Evolutionary conservation across 1,284 basidiomycete species (phyloP).

Genomic region (Blastosporella zonata): DNA sequence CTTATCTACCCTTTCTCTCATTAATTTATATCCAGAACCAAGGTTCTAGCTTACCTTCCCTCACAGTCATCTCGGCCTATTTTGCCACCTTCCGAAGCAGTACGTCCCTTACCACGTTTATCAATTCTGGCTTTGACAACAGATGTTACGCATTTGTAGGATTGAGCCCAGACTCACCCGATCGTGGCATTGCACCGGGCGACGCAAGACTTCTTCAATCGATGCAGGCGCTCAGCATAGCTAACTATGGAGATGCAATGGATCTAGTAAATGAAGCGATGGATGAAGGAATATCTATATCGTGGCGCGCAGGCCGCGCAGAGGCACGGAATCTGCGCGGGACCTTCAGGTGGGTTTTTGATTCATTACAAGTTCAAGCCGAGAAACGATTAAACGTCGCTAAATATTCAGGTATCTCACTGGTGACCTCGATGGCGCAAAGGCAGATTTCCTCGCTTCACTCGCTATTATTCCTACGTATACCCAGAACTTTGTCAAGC

Average conservation of each 20-base stretch:
- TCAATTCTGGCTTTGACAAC: not conserved
- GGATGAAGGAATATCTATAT: conserved; percentile 72
- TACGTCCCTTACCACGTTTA: conserved; percentile 34
- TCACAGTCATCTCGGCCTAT: conserved; percentile 93
- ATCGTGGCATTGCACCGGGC: conserved; percentile 71
- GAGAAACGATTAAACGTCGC: conserved; percentile 1
- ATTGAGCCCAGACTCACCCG: conserved; percentile 70
- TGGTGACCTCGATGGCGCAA: conserved; percentile 80
- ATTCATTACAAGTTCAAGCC: not conserved
- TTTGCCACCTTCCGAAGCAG: conserved; percentile 93
- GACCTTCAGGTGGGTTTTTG: conserved; percentile 76
- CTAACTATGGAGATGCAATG: conserved; percentile 85
- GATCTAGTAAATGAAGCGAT: conserved; percentile 83
- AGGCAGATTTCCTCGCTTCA: conserved; percentile 80
- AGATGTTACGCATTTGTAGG: conserved; percentile 37
- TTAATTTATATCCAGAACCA: too few relatives aligned
- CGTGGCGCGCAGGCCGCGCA: conserved; percentile 73
- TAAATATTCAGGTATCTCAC: conserved; percentile 76
- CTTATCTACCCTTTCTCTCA: too few relatives aligned
- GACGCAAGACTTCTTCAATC: conserved; percentile 83
- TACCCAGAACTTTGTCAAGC: conserved; percentile 94
- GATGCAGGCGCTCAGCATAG: conserved; percentile 80
- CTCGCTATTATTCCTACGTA: conserved; percentile 72
- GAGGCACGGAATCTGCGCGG: conserved; percentile 92
- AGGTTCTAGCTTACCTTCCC: conserved; percentile 85